These are phyloP conservation scores for Thalassia testudinum DNA, from an alignment of 116 monocot genomes.

Conservation along the genomic window DNA sequence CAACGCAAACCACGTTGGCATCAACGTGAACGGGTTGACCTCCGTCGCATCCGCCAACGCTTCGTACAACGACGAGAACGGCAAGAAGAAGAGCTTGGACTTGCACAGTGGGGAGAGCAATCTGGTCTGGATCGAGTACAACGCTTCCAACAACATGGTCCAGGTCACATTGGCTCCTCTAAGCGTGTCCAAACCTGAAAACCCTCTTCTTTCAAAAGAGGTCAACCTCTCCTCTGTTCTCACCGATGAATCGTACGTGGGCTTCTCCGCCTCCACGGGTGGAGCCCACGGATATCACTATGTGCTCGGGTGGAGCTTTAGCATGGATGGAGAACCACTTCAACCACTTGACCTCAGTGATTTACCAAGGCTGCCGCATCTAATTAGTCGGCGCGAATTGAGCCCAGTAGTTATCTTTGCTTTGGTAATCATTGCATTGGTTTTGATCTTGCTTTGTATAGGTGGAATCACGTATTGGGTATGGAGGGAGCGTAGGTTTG, in stretches of 20 bases:
- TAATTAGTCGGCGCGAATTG: not conserved
- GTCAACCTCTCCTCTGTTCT: constrained; percentile 46
- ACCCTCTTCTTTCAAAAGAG: constrained; percentile 23
- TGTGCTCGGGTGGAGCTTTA: constrained; percentile 21
- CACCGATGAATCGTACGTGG: constrained; percentile 26
- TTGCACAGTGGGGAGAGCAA: constrained; percentile 36
- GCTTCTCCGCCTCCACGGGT: constrained; percentile 15
- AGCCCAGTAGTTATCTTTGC: not conserved
- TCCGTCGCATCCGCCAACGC: constrained; percentile 31
- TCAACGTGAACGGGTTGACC: constrained; percentile 43
- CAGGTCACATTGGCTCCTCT: constrained; percentile 25
- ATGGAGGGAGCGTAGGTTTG: too few species aligned
- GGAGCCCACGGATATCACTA: constrained; percentile 5
- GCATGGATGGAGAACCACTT: constrained; percentile 9
- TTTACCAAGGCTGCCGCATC: constrained; percentile 23
- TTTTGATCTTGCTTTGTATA: not conserved
- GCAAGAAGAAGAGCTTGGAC: constrained; percentile 10
- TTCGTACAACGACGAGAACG: constrained; percentile 22
- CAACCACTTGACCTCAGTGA: constrained; percentile 18
- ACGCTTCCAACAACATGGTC: constrained; percentile 23
- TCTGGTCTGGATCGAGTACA: constrained; percentile 69
- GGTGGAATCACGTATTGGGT: too few species aligned
- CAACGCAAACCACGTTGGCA: constrained; percentile 75
- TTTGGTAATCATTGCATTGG: not conserved
- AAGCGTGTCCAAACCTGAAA: constrained; percentile 26